Conservation (phyloP, 306 rosid genomes). For the Ammopiptanthus mongolicus region DNA sequence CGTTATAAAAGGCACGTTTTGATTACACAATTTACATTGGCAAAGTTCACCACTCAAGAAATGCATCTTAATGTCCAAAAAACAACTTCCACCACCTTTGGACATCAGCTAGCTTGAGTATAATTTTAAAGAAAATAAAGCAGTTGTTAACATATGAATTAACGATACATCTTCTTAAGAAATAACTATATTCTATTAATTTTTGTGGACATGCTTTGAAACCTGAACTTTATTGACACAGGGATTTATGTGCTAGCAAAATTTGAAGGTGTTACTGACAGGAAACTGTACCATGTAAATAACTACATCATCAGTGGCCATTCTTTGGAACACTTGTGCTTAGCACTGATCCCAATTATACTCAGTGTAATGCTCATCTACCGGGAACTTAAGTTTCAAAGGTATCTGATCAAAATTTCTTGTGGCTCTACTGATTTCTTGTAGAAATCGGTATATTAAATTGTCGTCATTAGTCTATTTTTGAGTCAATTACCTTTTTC, state of each 20-base stretch:
- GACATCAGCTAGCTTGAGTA: neutral
- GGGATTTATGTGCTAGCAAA: conserved; percentile 59
- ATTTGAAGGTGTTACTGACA: conserved; percentile 53
- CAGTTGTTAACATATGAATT: neutral
- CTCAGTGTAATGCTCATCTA: conserved; percentile 56
- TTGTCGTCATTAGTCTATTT: neutral
- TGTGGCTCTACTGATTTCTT: neutral
- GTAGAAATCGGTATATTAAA: neutral
- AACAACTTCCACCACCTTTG: neutral
- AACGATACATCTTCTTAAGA: neutral
- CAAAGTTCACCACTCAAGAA: neutral
- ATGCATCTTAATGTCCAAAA: neutral
- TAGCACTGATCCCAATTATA: conserved; percentile 43
- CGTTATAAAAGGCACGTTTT: neutral
- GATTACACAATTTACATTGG: neutral
- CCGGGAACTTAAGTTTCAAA: conserved; percentile 38
- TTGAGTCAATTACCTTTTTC: neutral
- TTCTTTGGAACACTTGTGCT: conserved; percentile 57
- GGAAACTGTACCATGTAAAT: conserved; percentile 46
- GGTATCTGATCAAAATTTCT: conserved; percentile 31
- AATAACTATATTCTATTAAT: neutral
- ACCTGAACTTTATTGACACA: conserved; percentile 22
- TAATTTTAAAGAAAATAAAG: neutral
- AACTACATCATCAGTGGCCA: conserved; percentile 53
- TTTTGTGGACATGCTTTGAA: neutral